Base-by-base conservation (phyloP, 1,284 basidiomycete species). In the Porodaedalea pini region DNA sequence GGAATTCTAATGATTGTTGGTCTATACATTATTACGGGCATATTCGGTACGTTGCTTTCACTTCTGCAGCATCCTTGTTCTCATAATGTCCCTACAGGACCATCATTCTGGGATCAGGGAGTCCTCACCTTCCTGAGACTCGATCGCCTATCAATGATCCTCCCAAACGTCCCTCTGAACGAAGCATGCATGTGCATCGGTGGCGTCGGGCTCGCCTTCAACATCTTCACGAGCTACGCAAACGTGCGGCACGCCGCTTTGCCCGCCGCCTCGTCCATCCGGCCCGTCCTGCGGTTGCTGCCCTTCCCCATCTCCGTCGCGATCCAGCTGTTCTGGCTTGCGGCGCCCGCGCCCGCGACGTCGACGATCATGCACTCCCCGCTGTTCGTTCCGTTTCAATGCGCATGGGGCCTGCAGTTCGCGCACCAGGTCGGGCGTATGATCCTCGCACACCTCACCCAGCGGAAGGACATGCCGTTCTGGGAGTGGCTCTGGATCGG, bases 401-500 rank as follows among this genome's bases (percentile, higher is more conserved):
- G 85, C 63, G 88, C 88, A 44, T 98, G 94, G 94, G 96, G 92
- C 21, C 72, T 93, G 50, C 85, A 88, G 66, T 93, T 92, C 63
- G 85, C 89, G 19, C 88, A 92, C 70, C 86, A 89, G 67, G 95
- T 98, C 44, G 92, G 93, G 36, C 78, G 90, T 63, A 90, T 98
- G 74, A 98, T 98, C 68, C 75, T 98, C 34, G 92, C 94, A 0
- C 96, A 99, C 71, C 86, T 98, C 40, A 95, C 94, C 51, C 85
- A 85, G 4, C 25, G 58, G 17, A 37, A 32, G 15, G 54, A 54
- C 39, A 97, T 98, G 77, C 95, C 95, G 0, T 80, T 81, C 70
- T 94, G 88, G 84, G 92, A 97, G 71, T 80, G 83, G 64, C 82
- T 94, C 69, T 94, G 94, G 85, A 70, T 94, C 7, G 92, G 88